These are phyloP conservation scores for Platanthera zijinensis DNA, from an alignment of 106 monocot species.

Conservation along the genomic window DNA sequence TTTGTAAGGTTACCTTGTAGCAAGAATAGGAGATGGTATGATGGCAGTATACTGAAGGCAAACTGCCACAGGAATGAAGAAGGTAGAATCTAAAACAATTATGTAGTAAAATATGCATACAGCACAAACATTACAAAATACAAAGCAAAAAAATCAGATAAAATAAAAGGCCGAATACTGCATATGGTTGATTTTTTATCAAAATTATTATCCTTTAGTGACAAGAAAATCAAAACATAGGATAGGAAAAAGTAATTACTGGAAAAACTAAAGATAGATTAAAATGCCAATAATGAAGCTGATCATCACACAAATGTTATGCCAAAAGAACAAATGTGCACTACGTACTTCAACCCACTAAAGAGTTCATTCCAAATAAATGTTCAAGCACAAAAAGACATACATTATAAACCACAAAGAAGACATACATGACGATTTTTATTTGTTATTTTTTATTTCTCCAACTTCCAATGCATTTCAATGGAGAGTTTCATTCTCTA, in stretches of 20 bases:
- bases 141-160: not conserved
- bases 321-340: not conserved
- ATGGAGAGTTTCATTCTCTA: not conserved
- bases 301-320: not conserved
- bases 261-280: not conserved
- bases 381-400: not conserved
- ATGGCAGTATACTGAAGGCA: no score
- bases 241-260: not conserved
- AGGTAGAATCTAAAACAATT: not conserved
- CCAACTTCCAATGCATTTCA: not conserved
- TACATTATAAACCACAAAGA: not conserved
- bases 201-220: not conserved
- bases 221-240: not conserved
- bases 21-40: not conserved
- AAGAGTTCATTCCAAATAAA: not conserved
- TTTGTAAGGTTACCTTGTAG: no score
- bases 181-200: not conserved
- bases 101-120: not conserved
- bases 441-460: not conserved
- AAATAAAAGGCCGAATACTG: not conserved
- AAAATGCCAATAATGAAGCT: not conserved
- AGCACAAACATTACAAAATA: not conserved
- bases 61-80: not conserved
- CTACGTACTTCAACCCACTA: not conserved
- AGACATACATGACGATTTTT: not conserved